Evolutionary conservation across 176 grass and related monocot species (phyloP), one percentile per base, ranked within the genome.

Genomic region (Eleusine coracana): DNA sequence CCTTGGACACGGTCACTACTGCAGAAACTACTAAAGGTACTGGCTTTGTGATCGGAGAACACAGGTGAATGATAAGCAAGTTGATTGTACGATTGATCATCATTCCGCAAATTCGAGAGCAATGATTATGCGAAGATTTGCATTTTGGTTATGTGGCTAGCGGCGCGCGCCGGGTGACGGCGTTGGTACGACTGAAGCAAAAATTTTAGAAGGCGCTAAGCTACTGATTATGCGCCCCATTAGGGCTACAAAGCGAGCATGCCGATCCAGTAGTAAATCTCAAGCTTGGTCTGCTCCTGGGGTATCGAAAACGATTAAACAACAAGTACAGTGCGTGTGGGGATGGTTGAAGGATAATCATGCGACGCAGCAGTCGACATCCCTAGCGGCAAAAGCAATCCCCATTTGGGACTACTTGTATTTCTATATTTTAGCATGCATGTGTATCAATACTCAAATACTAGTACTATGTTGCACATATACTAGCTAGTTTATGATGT

Each of bases 181-280:
- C 83, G 88, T 77, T 66, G 71, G 77, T 58, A 76, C 88, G 66
- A 80, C 50, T 90, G 55, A 56, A 52, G 44, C n/a, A 52, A 52
- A 63, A 29, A 68, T 78, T 59, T 28, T 44, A 60, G 71, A 72
- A 81, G 68, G 75, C 62, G 69, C 74, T 73, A 38, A 89, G 41
- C 80, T 36, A 83, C 75, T 90, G 55, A 83, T 83, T 68, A 31
- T 86, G 88, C 84, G 18, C 88, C 88, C 88, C 80, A 60, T 70
- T 80, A 62, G 70, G 84, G 84, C 80, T 83, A 78, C 88, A 90
- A 87, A 64, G 79, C 23, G 13, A 85, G 83, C 78, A 85, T 48
- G 25, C 27, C 36, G 74, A 90, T 90, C 80, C 46, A 78, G n/a
- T 52, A 69, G 84, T 78, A 69, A 90, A 81, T 75, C 84, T 39